Evolutionary conservation across 108 stramenopile species (phyloP), one percentile per base, ranked within the genome.

Genomic region (Cyclostephanos tholiformis): DNA sequence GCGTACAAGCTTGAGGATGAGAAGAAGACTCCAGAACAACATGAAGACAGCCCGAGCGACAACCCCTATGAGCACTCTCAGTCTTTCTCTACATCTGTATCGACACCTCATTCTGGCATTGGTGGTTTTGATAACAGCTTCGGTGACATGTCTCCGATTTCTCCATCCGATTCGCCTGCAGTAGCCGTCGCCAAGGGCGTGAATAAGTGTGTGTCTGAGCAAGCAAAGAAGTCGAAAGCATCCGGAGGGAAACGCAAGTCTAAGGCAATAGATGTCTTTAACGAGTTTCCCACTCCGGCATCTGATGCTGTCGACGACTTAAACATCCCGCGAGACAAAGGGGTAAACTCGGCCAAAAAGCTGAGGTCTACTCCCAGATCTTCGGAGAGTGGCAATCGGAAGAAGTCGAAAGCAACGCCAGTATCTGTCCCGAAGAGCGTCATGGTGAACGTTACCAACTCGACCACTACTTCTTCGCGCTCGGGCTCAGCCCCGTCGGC

Each of bases 391-490:
- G n/a, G 49, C 26, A 63, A 25, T 36, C 57, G 38, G 35, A 63
- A 10, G 25, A 61, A 63, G 67, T 58, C 72, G 13, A 80, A 79
- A 48, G 66, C 71, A 19, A 79, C 79, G 29, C 79, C 79, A 4
- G 72, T 80, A 39, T 80, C 79, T 20, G 29, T 74, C 13, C 57
- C 66, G 23, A 63, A 26, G 57, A 69, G 68, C 22, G 79, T 67
- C 0, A 73, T 73, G 72, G 46, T 80, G 36, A 69, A 70, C 13
- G 68, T 80, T 5, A 80, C 79, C 44, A 80, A 80, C 46, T 55
- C 64, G 19, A 63, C 56, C 23, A 46, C 69, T 25, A 38, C 63
- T 26, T 48, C 62, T 0, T 52, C 59, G 1, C 25, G 50, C 57
- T 64, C 72, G 2, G 61, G 61, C 61, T 62, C 61, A 19, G 61